Evolutionary conservation across 257 asterid species (phyloP).

Genomic region (Ophiorrhiza pumila): DNA sequence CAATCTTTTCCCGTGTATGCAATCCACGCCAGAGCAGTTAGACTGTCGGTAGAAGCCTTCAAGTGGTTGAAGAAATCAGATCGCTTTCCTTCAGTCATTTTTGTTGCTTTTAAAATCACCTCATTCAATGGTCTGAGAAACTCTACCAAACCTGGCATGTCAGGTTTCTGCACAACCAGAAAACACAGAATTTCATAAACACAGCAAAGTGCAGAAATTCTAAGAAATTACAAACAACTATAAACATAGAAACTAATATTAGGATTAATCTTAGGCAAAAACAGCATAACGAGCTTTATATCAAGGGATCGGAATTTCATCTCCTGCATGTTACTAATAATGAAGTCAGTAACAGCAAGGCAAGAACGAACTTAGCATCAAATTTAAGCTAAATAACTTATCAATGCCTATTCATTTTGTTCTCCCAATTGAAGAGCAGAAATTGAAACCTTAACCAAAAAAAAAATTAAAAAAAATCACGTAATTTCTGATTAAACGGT

Average conservation of each 20-base stretch:
- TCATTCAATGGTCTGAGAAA: constrained; percentile 87
- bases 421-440: neutral
- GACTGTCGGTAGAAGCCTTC: constrained; percentile 87
- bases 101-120: constrained; percentile 58
- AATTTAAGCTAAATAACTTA: neutral
- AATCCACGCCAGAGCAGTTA: constrained; percentile 86
- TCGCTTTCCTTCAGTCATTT: constrained; percentile 77
- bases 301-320: neutral
- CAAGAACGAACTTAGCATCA: too few relatives aligned
- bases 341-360: too few relatives aligned
- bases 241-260: neutral
- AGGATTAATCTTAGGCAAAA: neutral
- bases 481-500: neutral
- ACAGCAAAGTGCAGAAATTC: neutral
- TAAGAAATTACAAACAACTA: neutral
- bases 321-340: neutral
- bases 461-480: neutral
- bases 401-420: neutral
- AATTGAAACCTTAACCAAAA: neutral
- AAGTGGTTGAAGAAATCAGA: constrained; percentile 80
- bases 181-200: neutral
- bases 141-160: constrained; percentile 61
- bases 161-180: constrained; percentile 72
- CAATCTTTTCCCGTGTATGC: constrained; percentile 92
- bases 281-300: neutral